Evolutionary conservation across 2,329 filamentous ascomycete genomes (phyloP).

Genomic region (Aspergillus phoenicis): DNA sequence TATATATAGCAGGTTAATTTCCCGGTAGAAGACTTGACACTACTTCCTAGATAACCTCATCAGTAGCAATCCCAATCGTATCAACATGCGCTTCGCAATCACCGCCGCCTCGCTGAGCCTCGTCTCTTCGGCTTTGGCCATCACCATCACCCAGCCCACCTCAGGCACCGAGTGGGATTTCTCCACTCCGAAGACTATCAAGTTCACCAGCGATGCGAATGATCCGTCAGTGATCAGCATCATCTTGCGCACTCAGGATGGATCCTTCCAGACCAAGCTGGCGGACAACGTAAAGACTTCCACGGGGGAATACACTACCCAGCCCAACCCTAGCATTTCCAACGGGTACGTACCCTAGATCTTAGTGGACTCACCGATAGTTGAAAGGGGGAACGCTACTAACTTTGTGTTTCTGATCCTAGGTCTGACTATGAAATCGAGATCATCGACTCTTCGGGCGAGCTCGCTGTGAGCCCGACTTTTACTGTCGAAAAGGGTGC

Average conservation of each 20-base stretch:
- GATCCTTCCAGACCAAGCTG: conserved; percentile 9
- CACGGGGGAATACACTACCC: conserved; percentile 3
- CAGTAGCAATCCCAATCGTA: not conserved
- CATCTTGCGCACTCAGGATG: conserved; percentile 1
- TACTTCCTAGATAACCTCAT: not conserved
- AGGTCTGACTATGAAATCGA: conserved; percentile 7
- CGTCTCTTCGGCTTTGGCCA: conserved; percentile 4
- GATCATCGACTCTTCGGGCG: conserved; percentile 8
- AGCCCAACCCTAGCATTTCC: conserved; percentile 7
- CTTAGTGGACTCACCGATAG: not conserved
- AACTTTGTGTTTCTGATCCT: not conserved
- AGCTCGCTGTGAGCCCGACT: conserved; percentile 3
- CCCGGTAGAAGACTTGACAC: not conserved
- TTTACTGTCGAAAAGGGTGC: conserved; percentile 11
- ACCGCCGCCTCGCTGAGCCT: conserved; percentile 1
- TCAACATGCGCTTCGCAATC: conserved; percentile 1
- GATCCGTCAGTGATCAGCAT: conserved; percentile 3
- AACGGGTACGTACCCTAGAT: not conserved
- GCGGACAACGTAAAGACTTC: conserved; percentile 8
- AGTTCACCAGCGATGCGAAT: conserved; percentile 2
- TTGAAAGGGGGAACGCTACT: not conserved
- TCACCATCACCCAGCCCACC: conserved; percentile 1
- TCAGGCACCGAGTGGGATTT: conserved; percentile 3
- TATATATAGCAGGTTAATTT: not conserved
- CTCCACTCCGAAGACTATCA: conserved; percentile 6